Conservation (phyloP, 257 asterid genomes). For the Gentiana dahurica region DNA sequence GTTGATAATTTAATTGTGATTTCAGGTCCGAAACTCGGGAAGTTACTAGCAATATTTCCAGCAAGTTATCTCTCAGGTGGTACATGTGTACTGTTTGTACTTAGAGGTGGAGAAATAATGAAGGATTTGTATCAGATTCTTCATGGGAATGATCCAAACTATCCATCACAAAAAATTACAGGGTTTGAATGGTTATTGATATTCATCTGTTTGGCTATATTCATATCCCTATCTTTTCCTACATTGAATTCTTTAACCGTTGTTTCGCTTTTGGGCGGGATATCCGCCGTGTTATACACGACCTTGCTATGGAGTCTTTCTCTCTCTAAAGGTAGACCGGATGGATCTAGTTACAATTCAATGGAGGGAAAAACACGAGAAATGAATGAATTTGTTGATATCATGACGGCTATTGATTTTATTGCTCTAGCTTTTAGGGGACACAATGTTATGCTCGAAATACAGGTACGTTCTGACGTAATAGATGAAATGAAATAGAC, state of each 20-base stretch:
- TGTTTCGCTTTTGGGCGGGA: constrained; percentile 39
- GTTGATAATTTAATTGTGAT: background rate
- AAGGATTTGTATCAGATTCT: constrained; percentile 16
- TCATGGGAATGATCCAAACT: too few relatives aligned
- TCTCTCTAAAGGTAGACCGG: constrained; percentile 15
- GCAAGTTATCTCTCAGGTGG: constrained; percentile 62
- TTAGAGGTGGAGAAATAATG: constrained; percentile 31
- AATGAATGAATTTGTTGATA: constrained; percentile 19
- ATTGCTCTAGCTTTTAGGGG: constrained; percentile 17
- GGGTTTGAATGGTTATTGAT: constrained; percentile 51
- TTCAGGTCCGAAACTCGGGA: constrained; percentile 55
- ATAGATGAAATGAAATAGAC: too few relatives aligned
- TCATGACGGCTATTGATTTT: constrained; percentile 35
- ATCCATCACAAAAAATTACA: background rate
- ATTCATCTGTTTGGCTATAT: constrained; percentile 33
- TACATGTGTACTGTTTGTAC: constrained; percentile 39
- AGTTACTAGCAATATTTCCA: constrained; percentile 42
- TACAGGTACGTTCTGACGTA: constrained; percentile 32
- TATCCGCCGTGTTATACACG: constrained; percentile 26
- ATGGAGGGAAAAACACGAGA: background rate
- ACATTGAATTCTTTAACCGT: constrained; percentile 43
- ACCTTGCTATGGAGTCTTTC: constrained; percentile 31
- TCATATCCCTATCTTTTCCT: constrained; percentile 43
- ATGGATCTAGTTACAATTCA: background rate
- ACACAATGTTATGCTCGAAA: constrained; percentile 70